Evolutionary conservation across 2,329 filamentous ascomycete genomes (phyloP).

Genomic region (Pseudocercospora pini-densiflorae): DNA sequence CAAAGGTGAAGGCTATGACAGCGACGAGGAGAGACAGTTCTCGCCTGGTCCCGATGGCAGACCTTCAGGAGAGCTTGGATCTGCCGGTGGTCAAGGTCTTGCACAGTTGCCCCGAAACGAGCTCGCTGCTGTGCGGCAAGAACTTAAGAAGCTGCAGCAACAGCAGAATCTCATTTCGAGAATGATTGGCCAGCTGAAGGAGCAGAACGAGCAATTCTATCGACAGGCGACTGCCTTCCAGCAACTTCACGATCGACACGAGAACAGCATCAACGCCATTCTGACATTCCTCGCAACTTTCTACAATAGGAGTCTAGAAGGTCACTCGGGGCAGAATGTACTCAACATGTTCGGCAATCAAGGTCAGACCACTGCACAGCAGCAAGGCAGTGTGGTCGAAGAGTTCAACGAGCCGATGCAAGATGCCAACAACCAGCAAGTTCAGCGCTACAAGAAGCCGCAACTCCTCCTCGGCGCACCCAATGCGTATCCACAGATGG

Average conservation of each 20-base stretch:
- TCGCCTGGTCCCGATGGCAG: conserved; percentile 36
- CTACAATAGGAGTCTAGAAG: conserved; percentile 90
- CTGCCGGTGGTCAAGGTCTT: conserved; percentile 51
- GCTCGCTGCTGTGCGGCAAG: conserved; percentile 74
- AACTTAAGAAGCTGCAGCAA: conserved; percentile 79
- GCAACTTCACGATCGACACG: conserved; percentile 90
- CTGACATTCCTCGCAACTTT: conserved; percentile 96
- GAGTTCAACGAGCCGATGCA: conserved; percentile 54
- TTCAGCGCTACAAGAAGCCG: conserved; percentile 38
- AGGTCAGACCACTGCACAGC: conserved; percentile 38
- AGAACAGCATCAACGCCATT: conserved; percentile 99
- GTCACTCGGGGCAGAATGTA: conserved; percentile 76
- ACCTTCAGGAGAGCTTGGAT: conserved; percentile 32
- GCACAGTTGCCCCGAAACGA: conserved; percentile 70
- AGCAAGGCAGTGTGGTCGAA: conserved; percentile 65
- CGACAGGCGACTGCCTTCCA: conserved; percentile 89
- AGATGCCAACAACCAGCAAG: conserved; percentile 36
- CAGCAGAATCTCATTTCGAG: conserved; percentile 86
- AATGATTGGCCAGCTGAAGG: conserved; percentile 78
- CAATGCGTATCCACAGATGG: conserved; percentile 4
- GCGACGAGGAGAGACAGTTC: conserved; percentile 62
- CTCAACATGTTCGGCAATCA: conserved; percentile 78
- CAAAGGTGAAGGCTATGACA: conserved; percentile 69
- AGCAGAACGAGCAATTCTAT: conserved; percentile 86
- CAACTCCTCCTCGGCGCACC: conserved; percentile 37